A percentile compares a stretch with the other conserved stretches of the same genome.
Conservation (phyloP, 2,329 filamentous ascomycete genomes). For the Monilinia fructicola region DNA sequence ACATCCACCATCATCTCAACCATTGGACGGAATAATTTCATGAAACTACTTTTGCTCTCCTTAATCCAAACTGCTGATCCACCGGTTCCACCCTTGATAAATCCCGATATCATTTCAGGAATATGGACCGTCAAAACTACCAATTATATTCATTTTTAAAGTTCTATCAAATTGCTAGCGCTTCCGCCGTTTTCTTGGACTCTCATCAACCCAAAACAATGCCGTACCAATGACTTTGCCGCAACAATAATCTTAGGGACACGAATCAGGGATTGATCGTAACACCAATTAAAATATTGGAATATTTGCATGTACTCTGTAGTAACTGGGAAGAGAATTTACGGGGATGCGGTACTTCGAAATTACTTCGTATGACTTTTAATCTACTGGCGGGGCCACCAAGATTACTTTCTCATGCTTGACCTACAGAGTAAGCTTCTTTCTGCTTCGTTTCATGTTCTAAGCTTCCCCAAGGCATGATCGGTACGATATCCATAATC, state of each 20-base stretch:
- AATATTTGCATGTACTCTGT: too few relatives aligned
- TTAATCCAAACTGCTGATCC: background rate
- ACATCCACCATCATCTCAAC: background rate
- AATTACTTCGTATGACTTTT: background rate
- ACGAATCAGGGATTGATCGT: too few relatives aligned
- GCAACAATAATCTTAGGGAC: too few relatives aligned
- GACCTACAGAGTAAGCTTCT: background rate
- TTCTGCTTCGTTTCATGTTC: conserved; percentile 13
- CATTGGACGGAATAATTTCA: background rate
- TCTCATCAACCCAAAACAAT: conserved; percentile 6
- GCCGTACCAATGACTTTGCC: too few relatives aligned
- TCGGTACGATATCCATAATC: background rate
- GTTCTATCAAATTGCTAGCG: background rate
- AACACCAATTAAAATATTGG: too few relatives aligned
- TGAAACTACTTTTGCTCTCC: background rate
- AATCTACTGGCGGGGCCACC: background rate
- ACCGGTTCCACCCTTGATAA: too few relatives aligned
- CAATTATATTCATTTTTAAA: background rate
- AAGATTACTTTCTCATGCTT: background rate
- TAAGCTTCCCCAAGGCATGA: background rate
- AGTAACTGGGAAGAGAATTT: too few relatives aligned
- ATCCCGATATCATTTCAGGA: background rate
- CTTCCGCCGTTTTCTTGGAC: background rate
- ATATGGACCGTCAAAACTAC: background rate
- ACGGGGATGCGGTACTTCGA: background rate